phyloP scores from a whole-genome alignment of 345 rosid genomes.

The Citrus medica region DNA sequence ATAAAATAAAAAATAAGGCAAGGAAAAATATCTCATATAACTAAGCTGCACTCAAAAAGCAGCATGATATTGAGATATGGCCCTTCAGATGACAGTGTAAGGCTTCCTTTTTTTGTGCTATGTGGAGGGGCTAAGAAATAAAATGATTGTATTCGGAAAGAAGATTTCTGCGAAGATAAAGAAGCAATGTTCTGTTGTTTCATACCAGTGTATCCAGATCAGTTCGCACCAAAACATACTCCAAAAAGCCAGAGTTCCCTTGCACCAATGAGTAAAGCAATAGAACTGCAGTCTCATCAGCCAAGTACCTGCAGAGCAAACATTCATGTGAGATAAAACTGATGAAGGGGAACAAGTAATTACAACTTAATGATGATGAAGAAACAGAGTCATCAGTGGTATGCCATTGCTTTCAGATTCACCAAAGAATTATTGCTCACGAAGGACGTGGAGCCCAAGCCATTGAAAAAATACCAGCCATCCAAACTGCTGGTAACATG shows the following conservation, averaged over 20 bases:
- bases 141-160: neutral
- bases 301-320: slow-evolving; percentile 67
- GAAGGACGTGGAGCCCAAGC: neutral
- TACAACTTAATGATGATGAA: neutral
- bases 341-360: neutral
- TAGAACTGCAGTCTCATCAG: slow-evolving; percentile 84
- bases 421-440: neutral
- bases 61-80: neutral
- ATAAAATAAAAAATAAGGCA: neutral
- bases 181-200: slow-evolving; percentile 8
- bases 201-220: slow-evolving; percentile 97
- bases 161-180: neutral
- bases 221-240: slow-evolving; percentile 91
- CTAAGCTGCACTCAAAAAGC: neutral
- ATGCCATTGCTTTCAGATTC: neutral
- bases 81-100: neutral
- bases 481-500: neutral
- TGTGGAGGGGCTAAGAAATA: neutral
- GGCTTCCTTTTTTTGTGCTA: neutral
- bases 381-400: neutral
- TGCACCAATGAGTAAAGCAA: slow-evolving; percentile 89
- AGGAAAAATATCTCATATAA: neutral
- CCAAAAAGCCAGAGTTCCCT: slow-evolving; percentile 91
- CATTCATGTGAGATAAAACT: slow-evolving; percentile 1
- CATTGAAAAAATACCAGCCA: neutral